Conservation (phyloP, 2,329 filamentous ascomycete species). For the Sclerotiophoma versabilis region DNA sequence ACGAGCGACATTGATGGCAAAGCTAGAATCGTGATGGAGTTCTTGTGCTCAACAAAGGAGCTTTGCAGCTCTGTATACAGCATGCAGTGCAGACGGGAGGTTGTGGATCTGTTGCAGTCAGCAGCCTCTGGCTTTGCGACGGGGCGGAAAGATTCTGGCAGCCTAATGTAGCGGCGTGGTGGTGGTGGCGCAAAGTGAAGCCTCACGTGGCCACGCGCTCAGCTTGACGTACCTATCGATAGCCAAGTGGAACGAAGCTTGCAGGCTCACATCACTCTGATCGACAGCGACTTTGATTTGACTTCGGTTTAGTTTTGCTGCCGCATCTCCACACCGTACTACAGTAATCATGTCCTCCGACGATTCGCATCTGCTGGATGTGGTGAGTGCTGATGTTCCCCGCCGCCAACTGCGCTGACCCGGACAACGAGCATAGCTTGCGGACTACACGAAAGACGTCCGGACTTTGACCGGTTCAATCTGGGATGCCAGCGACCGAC, state of each 20-base stretch:
- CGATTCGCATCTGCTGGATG: conserved; percentile 78
- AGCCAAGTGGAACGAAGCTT: neutral
- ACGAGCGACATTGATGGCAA: conserved; percentile 17
- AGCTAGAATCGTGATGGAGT: conserved; percentile 3
- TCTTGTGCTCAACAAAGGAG: conserved; percentile 2
- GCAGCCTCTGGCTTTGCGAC: conserved; percentile 19
- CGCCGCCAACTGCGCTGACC: conserved; percentile 24
- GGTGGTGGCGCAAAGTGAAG: conserved; percentile 18
- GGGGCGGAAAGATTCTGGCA: conserved; percentile 18
- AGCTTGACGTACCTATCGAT: conserved; percentile 10
- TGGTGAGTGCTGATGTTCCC: conserved; percentile 61
- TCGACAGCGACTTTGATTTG: neutral
- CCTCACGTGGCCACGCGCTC: conserved; percentile 14
- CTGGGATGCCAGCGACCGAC: conserved; percentile 79
- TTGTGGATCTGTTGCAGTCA: conserved; percentile 25
- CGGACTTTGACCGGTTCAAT: conserved; percentile 74
- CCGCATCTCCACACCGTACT: neutral
- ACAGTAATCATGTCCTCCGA: conserved; percentile 73
- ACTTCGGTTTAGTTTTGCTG: neutral
- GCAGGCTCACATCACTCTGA: conserved; percentile 1
- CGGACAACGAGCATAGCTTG: conserved; percentile 53
- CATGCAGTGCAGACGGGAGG: conserved; percentile 12
- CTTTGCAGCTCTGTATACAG: conserved; percentile 8
- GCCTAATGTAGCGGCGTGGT: conserved; percentile 13
- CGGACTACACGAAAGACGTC: conserved; percentile 69